Conservation (phyloP, 2,329 filamentous ascomycete genomes). For the Biscogniauxia sp. region DNA sequence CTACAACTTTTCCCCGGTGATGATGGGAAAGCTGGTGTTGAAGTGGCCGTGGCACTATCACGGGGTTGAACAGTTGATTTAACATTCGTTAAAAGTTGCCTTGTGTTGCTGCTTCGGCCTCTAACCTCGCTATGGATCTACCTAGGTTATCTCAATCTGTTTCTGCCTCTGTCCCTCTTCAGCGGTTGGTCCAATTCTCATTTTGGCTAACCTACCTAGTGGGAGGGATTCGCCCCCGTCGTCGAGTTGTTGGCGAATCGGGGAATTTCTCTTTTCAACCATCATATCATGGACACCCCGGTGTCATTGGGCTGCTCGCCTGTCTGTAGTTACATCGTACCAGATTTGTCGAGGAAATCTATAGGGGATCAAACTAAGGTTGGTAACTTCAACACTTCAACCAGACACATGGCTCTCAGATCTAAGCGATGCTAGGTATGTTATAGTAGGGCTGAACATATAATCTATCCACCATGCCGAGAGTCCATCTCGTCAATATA, state of each 20-base stretch:
- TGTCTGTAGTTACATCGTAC: background rate
- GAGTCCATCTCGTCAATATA: too few relatives aligned
- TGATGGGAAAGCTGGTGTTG: background rate
- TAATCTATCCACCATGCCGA: too few relatives aligned
- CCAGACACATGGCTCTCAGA: too few relatives aligned
- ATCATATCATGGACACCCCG: background rate
- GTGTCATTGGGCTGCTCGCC: background rate
- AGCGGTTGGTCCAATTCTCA: background rate
- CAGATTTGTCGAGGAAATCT: background rate
- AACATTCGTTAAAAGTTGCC: background rate
- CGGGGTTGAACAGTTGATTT: background rate
- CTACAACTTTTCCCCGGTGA: background rate
- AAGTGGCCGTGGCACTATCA: background rate
- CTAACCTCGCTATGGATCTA: too few relatives aligned
- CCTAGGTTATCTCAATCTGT: too few relatives aligned
- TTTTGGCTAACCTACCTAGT: background rate
- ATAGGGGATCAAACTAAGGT: too few relatives aligned
- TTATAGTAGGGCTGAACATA: too few relatives aligned
- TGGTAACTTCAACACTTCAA: too few relatives aligned
- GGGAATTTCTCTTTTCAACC: background rate
- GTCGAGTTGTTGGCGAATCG: background rate
- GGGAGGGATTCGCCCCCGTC: background rate
- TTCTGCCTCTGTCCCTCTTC: background rate
- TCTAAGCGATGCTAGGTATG: too few relatives aligned
- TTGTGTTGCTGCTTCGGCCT: too few relatives aligned